Conservation (phyloP, 2,329 filamentous ascomycete genomes). For the Penicillium sp. region DNA sequence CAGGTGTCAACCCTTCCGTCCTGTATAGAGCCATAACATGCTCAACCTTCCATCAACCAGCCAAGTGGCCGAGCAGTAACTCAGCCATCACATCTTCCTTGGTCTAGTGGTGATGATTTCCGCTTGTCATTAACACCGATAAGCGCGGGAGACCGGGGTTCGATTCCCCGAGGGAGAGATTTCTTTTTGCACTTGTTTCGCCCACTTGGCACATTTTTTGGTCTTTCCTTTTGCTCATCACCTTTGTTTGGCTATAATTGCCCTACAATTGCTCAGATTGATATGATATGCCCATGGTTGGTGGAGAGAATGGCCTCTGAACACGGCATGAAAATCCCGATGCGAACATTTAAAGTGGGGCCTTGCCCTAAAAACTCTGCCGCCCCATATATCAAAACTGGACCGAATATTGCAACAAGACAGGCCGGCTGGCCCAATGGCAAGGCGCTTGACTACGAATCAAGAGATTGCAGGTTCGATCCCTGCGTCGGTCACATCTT, state of each 20-base stretch:
- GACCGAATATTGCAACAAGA: neutral
- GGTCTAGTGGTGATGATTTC: constrained; percentile 27
- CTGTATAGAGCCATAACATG: neutral
- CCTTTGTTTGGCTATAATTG: accelerated
- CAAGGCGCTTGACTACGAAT: constrained; percentile 47
- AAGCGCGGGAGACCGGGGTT: constrained; percentile 31
- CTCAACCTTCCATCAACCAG: constrained; percentile 10
- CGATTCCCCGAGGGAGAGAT: constrained; percentile 29
- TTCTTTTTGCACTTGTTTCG: constrained; percentile 7
- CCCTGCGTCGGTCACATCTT: constrained; percentile 31
- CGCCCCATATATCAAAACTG: neutral
- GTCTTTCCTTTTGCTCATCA: neutral
- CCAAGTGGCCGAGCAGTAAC: constrained; percentile 22
- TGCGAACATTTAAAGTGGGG: neutral
- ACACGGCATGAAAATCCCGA: neutral
- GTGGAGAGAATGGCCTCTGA: neutral
- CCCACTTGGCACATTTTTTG: neutral
- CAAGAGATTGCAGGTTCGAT: constrained; percentile 46
- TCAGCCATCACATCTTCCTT: constrained; percentile 19
- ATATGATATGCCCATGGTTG: neutral
- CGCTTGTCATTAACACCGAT: constrained; percentile 23
- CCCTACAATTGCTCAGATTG: accelerated
- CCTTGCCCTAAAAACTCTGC: neutral
- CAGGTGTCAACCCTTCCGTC: accelerated
- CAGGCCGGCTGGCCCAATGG: constrained; percentile 40